Conservation (phyloP, 2,329 filamentous ascomycete species). For the Hansfordia pulvinata region DNA sequence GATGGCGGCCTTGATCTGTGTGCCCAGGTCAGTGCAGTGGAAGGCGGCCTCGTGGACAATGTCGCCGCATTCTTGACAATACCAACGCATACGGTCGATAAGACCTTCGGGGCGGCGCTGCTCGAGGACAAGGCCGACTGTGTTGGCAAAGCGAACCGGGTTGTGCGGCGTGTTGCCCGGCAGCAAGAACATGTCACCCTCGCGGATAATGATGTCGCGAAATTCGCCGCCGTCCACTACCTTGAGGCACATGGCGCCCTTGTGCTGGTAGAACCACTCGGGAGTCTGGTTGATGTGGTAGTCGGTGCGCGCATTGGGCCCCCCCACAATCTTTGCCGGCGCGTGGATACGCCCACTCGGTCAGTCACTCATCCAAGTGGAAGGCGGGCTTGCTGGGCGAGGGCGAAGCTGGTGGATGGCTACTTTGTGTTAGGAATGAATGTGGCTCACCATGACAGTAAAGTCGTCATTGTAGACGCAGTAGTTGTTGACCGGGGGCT, state of each 20-base stretch:
- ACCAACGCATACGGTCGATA: conserved; percentile 79
- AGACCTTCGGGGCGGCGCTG: conserved; percentile 59
- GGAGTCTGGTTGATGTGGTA: conserved; percentile 96
- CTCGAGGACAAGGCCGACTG: conserved; percentile 88
- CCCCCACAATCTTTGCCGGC: conserved; percentile 62
- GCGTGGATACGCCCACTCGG: too few relatives aligned
- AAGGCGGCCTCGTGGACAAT: conserved; percentile 80
- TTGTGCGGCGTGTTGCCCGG: conserved; percentile 95
- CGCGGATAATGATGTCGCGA: conserved; percentile 75
- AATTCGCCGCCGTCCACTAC: conserved; percentile 65
- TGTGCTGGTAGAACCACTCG: conserved; percentile 97
- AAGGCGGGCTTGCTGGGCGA: too few relatives aligned
- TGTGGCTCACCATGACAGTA: conserved; percentile 56
- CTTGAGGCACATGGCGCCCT: conserved; percentile 85
- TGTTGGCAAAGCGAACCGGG: conserved; percentile 83
- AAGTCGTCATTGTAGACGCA: conserved; percentile 82
- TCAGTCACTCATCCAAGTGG: too few relatives aligned
- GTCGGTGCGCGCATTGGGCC: conserved; percentile 89
- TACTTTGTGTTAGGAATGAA: too few relatives aligned
- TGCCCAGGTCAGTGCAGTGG: conserved; percentile 79
- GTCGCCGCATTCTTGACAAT: conserved; percentile 58
- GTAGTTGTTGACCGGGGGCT: conserved; percentile 95
- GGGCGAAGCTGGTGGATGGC: too few relatives aligned
- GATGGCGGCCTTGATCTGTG: conserved; percentile 87
- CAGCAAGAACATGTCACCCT: conserved; percentile 88